Evolutionary conservation across 2,329 filamentous ascomycete genomes (phyloP).

Genomic region (Penicillium sp.): DNA sequence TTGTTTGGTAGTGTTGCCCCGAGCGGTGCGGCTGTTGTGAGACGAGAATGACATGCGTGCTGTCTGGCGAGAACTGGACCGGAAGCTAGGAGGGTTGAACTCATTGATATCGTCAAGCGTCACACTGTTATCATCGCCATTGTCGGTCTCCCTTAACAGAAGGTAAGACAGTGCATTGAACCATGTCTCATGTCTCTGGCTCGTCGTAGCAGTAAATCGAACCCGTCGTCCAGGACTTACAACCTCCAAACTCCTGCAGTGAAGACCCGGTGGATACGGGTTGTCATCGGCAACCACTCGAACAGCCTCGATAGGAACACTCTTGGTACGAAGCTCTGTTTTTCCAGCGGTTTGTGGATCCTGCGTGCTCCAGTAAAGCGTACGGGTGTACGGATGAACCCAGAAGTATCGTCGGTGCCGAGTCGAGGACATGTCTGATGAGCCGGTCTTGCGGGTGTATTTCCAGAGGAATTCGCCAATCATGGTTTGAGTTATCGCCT

Average conservation of each 20-base stretch:
- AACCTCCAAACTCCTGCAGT: slow-evolving; percentile 89
- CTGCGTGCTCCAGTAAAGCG: slow-evolving; percentile 91
- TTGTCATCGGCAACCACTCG: slow-evolving; percentile 92
- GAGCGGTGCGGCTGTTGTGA: slow-evolving; percentile 71
- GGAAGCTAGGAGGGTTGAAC: slow-evolving; percentile 74
- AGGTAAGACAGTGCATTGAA: slow-evolving; percentile 96
- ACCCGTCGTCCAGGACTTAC: slow-evolving; percentile 83
- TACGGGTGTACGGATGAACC: slow-evolving; percentile 96
- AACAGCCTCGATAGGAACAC: slow-evolving; percentile 88
- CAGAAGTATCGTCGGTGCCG: slow-evolving; percentile 96
- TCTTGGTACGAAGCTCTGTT: slow-evolving; percentile 77
- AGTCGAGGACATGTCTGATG: slow-evolving; percentile 82
- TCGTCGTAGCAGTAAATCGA: slow-evolving; percentile 92
- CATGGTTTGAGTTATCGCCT: slow-evolving; percentile 99
- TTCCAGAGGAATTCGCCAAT: slow-evolving; percentile 99
- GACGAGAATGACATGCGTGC: slow-evolving; percentile 68
- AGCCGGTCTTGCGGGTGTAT: slow-evolving; percentile 92
- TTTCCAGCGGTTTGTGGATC: slow-evolving; percentile 80
- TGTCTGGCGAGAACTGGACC: slow-evolving; percentile 56
- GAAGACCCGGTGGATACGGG: slow-evolving; percentile 87
- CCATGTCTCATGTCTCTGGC: slow-evolving; percentile 96
- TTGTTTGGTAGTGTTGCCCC: slow-evolving; percentile 60
- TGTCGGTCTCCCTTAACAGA: slow-evolving; percentile 68
- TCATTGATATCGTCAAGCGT: slow-evolving; percentile 66
- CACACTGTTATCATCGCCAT: slow-evolving; percentile 60